phyloP scores from a whole-genome alignment of 768 basidiomycete species.

The Pulveroboletus frians region DNA sequence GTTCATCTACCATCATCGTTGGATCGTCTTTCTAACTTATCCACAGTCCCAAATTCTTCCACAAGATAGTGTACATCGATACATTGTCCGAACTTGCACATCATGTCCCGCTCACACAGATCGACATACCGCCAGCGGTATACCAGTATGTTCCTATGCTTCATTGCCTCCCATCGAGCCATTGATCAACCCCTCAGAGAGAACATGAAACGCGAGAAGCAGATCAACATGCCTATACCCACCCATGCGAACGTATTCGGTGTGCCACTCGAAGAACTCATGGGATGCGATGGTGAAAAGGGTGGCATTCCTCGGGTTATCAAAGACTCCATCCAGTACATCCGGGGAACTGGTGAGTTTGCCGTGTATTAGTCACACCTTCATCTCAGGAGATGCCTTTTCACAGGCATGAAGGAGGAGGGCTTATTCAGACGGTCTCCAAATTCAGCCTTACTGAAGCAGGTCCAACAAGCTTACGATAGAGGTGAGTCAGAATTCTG shows the following conservation, averaged over 20 bases:
- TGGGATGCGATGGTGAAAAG: conserved; percentile 82
- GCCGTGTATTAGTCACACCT: background rate
- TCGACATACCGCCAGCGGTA: conserved; percentile 77
- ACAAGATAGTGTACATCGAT: conserved; percentile 70
- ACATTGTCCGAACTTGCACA: conserved; percentile 75
- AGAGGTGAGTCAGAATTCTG: conserved; percentile 43
- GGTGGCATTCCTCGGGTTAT: conserved; percentile 78
- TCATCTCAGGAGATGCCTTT: background rate
- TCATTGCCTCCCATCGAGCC: background rate
- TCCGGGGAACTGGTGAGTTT: conserved; percentile 50
- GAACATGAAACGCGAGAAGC: conserved; percentile 68
- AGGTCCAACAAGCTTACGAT: conserved; percentile 82
- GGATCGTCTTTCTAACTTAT: background rate
- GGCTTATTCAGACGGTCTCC: conserved; percentile 85
- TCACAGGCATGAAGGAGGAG: conserved; percentile 56
- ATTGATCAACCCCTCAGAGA: conserved; percentile 45
- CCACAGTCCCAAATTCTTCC: conserved; percentile 83
- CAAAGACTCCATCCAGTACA: conserved; percentile 65
- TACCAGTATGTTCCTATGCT: conserved; percentile 57
- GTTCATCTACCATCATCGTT: conserved; percentile 29
- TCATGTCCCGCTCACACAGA: conserved; percentile 79
- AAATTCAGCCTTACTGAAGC: conserved; percentile 58
- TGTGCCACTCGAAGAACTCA: conserved; percentile 73
- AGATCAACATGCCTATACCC: conserved; percentile 61
- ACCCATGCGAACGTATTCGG: conserved; percentile 67